phyloP scores from a whole-genome alignment of 139 green algal species.

The Desmodesmus armatus region DNA sequence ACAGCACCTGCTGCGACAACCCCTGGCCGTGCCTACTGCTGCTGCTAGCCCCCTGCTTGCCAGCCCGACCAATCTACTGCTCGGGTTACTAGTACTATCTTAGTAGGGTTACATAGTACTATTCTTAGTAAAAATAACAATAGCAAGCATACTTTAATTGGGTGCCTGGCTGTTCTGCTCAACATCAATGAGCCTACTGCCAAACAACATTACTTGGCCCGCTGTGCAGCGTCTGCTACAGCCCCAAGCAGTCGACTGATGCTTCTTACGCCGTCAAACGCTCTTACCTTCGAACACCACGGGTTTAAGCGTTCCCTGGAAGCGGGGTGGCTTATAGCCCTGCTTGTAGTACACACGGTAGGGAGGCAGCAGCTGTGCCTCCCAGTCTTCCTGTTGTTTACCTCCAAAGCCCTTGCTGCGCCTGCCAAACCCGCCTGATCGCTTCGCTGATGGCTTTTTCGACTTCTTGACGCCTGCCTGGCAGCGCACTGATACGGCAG shows the following conservation, averaged over 20 bases:
- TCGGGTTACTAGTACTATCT: background rate
- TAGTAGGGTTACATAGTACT: no score
- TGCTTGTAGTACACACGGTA: slow-evolving; percentile 52
- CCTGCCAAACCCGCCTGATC: background rate
- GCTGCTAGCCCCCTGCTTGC: background rate
- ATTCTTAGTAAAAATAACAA: no score
- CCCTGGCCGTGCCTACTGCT: background rate
- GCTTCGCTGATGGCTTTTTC: background rate
- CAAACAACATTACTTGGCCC: no score
- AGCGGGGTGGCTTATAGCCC: slow-evolving; percentile 47
- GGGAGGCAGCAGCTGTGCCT: background rate
- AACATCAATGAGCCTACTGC: no score
- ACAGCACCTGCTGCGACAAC: no score
- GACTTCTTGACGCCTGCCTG: background rate
- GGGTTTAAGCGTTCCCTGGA: slow-evolving; percentile 15
- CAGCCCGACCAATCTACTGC: background rate
- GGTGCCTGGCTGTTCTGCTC: no score
- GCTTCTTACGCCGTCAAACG: no score
- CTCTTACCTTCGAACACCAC: slow-evolving; percentile 40
- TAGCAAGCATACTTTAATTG: no score
- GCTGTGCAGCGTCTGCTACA: no score
- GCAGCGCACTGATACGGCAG: background rate
- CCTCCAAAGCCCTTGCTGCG: slow-evolving; percentile 19
- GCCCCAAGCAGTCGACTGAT: background rate
- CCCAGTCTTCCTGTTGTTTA: slow-evolving; percentile 32